Percentiles rank a stretch among this genome's conserved stretches.
phyloP scores from a whole-genome alignment of 2,329 filamentous ascomycete genomes.

The Arachnopeziza araneosa region DNA sequence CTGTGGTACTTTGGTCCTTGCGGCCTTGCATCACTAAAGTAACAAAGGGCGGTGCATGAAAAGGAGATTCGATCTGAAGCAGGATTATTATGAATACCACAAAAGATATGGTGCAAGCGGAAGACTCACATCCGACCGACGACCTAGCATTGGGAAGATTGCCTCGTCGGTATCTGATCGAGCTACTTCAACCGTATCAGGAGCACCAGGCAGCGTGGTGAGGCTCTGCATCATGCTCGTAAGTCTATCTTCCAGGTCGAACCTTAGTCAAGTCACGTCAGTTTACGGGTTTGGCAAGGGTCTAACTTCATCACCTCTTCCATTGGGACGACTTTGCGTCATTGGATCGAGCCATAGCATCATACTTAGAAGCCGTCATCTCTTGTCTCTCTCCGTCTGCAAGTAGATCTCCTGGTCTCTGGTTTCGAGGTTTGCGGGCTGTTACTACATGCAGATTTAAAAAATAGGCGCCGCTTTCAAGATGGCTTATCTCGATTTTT shows the following conservation, averaged over 20 bases:
- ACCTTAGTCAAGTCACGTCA: neutral
- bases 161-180: neutral
- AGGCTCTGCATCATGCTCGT: constrained; percentile 10
- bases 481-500: constrained; percentile 12
- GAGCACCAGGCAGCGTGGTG: constrained; percentile 6
- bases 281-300: neutral
- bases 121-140: constrained; percentile 4
- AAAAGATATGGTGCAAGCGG: neutral
- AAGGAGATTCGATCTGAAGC: neutral
- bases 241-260: neutral
- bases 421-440: constrained; percentile 23
- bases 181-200: neutral
- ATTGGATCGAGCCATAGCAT: constrained; percentile 22
- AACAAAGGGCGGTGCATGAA: constrained; percentile 10
- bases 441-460: constrained; percentile 29
- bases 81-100: neutral
- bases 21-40: neutral
- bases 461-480: constrained; percentile 21
- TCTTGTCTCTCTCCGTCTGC: constrained; percentile 22
- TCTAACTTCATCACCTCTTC: constrained; percentile 16
- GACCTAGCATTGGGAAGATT: neutral
- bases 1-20: neutral
- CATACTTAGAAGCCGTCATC: constrained; percentile 26
- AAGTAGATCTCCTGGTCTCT: constrained; percentile 25
- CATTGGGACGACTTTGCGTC: constrained; percentile 16